phyloP scores from a whole-genome alignment of 2,329 filamentous ascomycete species.

The Stagonosporopsis chrysanthemi region DNA sequence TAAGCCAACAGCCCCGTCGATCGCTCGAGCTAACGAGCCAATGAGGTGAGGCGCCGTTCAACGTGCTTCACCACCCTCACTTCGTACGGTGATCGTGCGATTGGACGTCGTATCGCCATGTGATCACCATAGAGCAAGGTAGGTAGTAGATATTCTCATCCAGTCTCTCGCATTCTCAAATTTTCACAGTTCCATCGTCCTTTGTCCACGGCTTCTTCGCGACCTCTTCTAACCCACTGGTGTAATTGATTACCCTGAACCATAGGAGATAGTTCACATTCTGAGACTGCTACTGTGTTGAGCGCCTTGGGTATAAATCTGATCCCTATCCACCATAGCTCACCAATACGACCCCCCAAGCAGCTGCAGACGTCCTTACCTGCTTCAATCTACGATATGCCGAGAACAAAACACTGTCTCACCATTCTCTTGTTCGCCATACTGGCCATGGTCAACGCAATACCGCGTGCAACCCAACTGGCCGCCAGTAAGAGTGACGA shows the following conservation, averaged over 20 bases:
- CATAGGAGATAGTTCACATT: background rate
- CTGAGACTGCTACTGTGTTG: background rate
- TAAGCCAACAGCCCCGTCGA: conserved; percentile 5
- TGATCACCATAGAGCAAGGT: background rate
- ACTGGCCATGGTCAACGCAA: background rate
- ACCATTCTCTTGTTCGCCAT: background rate
- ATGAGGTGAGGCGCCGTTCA: conserved; percentile 2
- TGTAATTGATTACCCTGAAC: background rate
- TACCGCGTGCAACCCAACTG: background rate
- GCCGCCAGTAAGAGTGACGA: background rate
- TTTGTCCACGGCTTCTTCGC: background rate
- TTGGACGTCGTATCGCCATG: background rate
- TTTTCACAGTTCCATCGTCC: background rate
- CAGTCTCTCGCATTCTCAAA: background rate
- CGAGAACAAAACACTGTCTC: background rate
- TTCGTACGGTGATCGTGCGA: conserved; percentile 5
- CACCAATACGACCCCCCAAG: background rate
- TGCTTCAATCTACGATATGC: background rate
- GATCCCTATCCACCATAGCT: no score
- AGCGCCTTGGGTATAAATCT: background rate
- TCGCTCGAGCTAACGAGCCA: conserved; percentile 6
- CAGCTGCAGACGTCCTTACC: background rate
- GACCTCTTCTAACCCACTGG: background rate
- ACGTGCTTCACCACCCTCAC: conserved; percentile 18
- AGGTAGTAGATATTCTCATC: background rate